Evolutionary conservation across 768 basidiomycete genomes (phyloP), one percentile per base, ranked within the genome.

Genomic region (Lactarius indigo): DNA sequence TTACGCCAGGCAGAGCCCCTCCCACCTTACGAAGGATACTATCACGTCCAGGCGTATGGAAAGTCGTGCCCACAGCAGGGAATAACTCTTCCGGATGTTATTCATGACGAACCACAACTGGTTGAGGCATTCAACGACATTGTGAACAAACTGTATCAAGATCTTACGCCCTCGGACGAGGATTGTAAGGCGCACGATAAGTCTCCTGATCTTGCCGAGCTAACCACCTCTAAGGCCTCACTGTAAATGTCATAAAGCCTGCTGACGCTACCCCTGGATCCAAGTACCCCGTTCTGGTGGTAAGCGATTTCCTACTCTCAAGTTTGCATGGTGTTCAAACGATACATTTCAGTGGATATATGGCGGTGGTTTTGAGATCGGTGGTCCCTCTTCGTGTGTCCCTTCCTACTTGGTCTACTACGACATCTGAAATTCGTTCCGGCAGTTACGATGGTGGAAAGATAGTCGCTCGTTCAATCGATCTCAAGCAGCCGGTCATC

Each of bases 1-100:
- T 81, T 82, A 62, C 75, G 71, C 33, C 72, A 64, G 17, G 79
- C 82, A 5, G 58, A 70, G 35, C 50, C 72, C 18, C 41, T 47
- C 26, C 26, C 23, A 0, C 68, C 66, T 5, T 72, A 73, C 44
- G 50, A 47, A 7, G 74, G 72, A 13, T 26, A 10, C 3, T 64
- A 74, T 26, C 39, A 59, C 26, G 72, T 61, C 5, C 70, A 63
- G 35, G 30, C 55, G 3, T 75, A 63, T 59, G 74, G 74, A 0
- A 41, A 52, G 30, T 70, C 74, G 9, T 75, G 74, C 62, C 74
- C 74, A 8, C 74, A 75, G 52, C 71, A 73, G 44, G 37, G 55
- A 9, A 15, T 71, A 10, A 52, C 37, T 3, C 39, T 71, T 12
- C 71, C 71, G 28, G 37, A 54, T 5, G 56, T 37, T n/a, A 17